Conservation (phyloP, 2,329 filamentous ascomycete genomes). For the Botrytis fragariae region DNA sequence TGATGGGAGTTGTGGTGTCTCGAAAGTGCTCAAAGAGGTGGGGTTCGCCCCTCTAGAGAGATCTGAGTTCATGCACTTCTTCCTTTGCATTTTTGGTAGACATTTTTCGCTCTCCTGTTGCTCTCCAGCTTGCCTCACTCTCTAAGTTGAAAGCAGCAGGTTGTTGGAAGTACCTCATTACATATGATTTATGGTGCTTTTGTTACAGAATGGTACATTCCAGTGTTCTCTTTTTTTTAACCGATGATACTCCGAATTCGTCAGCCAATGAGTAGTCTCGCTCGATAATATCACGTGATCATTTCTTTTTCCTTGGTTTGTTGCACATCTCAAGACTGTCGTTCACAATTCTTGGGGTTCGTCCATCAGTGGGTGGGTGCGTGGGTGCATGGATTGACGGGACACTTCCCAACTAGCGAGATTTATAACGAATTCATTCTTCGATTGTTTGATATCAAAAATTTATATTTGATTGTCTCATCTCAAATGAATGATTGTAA, state of each 20-base stretch:
- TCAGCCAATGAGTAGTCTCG: not conserved
- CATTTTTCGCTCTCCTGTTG: not conserved
- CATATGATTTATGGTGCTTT: not conserved
- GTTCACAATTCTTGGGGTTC: no score
- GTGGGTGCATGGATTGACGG: no score
- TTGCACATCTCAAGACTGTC: not conserved
- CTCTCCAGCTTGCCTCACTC: not conserved
- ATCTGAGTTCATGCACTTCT: not conserved
- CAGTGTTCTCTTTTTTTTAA: not conserved
- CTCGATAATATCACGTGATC: not conserved
- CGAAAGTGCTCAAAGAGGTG: not conserved
- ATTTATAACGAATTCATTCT: no score
- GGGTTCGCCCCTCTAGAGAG: not conserved
- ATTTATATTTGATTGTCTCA: no score
- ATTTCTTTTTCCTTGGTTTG: not conserved
- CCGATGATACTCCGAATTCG: not conserved
- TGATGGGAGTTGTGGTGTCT: not conserved
- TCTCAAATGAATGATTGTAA: no score
- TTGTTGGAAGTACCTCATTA: not conserved
- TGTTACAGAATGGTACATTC: not conserved
- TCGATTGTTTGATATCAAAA: no score
- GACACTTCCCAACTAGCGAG: no score
- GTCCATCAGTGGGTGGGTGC: no score
- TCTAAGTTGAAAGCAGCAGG: not conserved
- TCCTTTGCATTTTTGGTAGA: not conserved